phyloP scores from a whole-genome alignment of 108 stramenopile species.

The Cyclotella baltica region DNA sequence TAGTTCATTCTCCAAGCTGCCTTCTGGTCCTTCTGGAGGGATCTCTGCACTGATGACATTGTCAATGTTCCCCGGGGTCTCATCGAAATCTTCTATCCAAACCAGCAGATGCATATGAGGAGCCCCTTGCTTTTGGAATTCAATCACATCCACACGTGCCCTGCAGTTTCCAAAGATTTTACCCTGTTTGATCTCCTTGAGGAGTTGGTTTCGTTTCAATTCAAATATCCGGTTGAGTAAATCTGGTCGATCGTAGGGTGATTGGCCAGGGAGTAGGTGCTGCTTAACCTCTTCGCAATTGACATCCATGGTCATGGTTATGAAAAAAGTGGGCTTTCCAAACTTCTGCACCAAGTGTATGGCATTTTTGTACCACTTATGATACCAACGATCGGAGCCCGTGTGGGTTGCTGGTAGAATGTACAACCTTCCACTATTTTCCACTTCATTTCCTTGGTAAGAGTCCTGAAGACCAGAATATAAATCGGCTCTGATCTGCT shows the following conservation, averaged over 20 bases:
- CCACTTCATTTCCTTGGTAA: neutral
- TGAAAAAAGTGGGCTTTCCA: conserved; percentile 44
- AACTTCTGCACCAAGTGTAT: conserved; percentile 17
- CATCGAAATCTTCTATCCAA: conserved; percentile 10
- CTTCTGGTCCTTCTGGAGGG: neutral
- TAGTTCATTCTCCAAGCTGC: conserved; percentile 1
- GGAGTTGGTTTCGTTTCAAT: conserved; percentile 12
- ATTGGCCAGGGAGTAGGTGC: conserved; percentile 13
- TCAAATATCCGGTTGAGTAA: conserved; percentile 22
- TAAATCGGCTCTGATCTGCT: conserved; percentile 3
- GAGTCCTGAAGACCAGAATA: neutral
- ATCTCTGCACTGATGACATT: conserved; percentile 31
- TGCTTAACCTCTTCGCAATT: conserved; percentile 29
- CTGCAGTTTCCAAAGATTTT: conserved; percentile 20
- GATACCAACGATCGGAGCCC: conserved; percentile 13
- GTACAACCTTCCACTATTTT: conserved; percentile 5
- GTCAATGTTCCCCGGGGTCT: conserved; percentile 27
- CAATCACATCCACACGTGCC: conserved; percentile 3
- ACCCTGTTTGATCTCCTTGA: neutral
- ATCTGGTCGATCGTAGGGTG: conserved; percentile 38
- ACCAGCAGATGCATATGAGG: conserved; percentile 16
- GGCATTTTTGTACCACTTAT: conserved; percentile 20
- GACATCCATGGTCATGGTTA: conserved; percentile 30
- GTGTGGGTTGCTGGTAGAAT: conserved; percentile 14
- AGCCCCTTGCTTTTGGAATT: conserved; percentile 24